Conservation (phyloP, 345 rosid species). For the Dimocarpus longan region DNA sequence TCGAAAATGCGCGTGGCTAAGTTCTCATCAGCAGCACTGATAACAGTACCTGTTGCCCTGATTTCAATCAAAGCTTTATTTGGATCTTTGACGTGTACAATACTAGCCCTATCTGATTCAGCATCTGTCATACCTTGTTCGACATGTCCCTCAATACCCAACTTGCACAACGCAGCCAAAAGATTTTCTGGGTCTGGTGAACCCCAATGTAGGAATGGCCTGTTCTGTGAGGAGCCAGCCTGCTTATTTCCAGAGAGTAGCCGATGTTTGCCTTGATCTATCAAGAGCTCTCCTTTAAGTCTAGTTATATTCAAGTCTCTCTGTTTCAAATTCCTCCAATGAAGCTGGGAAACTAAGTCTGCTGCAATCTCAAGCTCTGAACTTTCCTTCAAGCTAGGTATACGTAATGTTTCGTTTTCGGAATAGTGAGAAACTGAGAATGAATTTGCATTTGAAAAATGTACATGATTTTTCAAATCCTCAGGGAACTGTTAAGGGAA, state of each 20-base stretch:
- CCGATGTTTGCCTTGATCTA: conserved; percentile 47
- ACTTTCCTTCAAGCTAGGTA: conserved; percentile 41
- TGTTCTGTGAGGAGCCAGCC: conserved; percentile 28
- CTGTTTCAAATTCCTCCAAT: conserved; percentile 48
- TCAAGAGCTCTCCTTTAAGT: conserved; percentile 60
- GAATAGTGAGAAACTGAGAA: conserved; percentile 38
- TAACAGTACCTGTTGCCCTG: conserved; percentile 38
- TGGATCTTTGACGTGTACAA: conserved; percentile 46
- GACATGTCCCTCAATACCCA: conserved; percentile 54
- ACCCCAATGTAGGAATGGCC: conserved; percentile 51
- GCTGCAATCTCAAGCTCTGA: conserved; percentile 51
- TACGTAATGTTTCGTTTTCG: conserved; percentile 49
- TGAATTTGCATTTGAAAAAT: conserved; percentile 30
- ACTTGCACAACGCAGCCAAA: conserved; percentile 42
- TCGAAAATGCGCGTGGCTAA: conserved; percentile 46
- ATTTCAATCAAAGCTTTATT: conserved; percentile 49
- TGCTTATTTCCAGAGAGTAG: conserved; percentile 41
- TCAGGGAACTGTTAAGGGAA: conserved; percentile 60
- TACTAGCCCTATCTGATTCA: conserved; percentile 27
- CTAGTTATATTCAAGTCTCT: conserved; percentile 48
- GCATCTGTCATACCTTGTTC: conserved; percentile 29
- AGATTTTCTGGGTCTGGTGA: conserved; percentile 52
- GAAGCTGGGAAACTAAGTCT: conserved; percentile 49
- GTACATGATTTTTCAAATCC: conserved; percentile 40
- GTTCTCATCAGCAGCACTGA: conserved; percentile 47